These are phyloP conservation scores for Salvia hispanica DNA, from an alignment of 257 asterid species.

Conservation along the genomic window DNA sequence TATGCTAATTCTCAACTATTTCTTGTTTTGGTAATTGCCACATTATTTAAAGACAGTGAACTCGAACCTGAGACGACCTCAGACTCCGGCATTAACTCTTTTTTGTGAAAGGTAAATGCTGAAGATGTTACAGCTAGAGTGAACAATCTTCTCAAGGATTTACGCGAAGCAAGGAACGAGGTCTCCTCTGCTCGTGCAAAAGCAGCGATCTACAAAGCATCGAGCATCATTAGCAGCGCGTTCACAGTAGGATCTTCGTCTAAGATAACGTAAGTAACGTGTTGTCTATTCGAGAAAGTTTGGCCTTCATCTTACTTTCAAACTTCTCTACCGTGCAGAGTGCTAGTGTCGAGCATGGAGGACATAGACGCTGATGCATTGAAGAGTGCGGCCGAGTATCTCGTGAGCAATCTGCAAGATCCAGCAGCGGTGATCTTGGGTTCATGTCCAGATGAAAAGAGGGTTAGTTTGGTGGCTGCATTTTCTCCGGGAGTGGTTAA, in stretches of 20 bases:
- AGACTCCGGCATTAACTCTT: no score
- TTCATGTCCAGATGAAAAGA: constrained; percentile 74
- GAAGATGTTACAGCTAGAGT: constrained; percentile 80
- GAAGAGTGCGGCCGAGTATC: constrained; percentile 79
- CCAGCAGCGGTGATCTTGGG: constrained; percentile 92
- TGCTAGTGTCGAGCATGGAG: constrained; percentile 83
- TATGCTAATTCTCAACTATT: constrained; percentile 34
- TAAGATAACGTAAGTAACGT: constrained; percentile 49
- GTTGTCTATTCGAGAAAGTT: background rate
- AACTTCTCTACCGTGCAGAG: constrained; percentile 39
- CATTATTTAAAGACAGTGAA: no score
- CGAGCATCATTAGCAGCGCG: constrained; percentile 55
- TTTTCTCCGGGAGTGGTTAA: constrained; percentile 72
- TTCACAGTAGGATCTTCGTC: constrained; percentile 58
- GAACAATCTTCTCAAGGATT: constrained; percentile 73
- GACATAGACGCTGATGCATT: constrained; percentile 78
- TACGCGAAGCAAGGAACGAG: constrained; percentile 69
- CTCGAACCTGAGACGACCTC: no score
- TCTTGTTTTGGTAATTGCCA: no score
- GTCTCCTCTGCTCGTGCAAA: constrained; percentile 75
- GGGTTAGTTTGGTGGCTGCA: constrained; percentile 80
- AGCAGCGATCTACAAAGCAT: constrained; percentile 82
- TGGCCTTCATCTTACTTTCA: background rate
- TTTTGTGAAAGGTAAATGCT: constrained; percentile 72
- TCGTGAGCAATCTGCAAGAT: constrained; percentile 60